phyloP scores from a whole-genome alignment of 2,329 filamentous ascomycete species.

The Kalmusia sp. region DNA sequence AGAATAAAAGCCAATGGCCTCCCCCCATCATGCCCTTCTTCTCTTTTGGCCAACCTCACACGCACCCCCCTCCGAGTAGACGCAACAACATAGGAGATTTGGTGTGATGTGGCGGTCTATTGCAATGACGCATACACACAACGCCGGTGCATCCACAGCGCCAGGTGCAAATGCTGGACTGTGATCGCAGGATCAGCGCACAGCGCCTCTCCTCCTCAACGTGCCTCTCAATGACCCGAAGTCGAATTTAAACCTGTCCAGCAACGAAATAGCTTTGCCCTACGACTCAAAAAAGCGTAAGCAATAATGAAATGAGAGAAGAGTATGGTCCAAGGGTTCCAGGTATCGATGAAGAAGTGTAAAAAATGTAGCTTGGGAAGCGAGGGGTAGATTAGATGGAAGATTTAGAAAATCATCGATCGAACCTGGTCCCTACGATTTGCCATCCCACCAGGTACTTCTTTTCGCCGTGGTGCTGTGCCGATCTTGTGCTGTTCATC shows the following conservation, averaged over 20 bases:
- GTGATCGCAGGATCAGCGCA: slow-evolving; percentile 13
- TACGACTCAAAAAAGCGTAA: slow-evolving; percentile 37
- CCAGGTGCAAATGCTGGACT: background rate
- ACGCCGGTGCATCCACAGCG: background rate
- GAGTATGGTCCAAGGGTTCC: slow-evolving; percentile 14
- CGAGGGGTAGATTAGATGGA: slow-evolving; percentile 5
- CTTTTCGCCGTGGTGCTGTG: slow-evolving; percentile 18
- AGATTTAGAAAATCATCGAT: slow-evolving; percentile 50
- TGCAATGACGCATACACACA: slow-evolving; percentile 1
- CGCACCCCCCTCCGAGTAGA: background rate
- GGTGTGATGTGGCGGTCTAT: background rate
- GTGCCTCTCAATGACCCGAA: slow-evolving; percentile 21
- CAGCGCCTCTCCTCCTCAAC: slow-evolving; percentile 22
- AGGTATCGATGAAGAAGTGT: slow-evolving; percentile 33
- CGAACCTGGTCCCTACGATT: slow-evolving; percentile 48
- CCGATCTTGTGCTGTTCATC: slow-evolving; percentile 26
- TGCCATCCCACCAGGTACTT: slow-evolving; percentile 15
- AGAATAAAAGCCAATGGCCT: slow-evolving; percentile 9
- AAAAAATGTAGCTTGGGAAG: slow-evolving; percentile 17
- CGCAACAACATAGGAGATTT: slow-evolving; percentile 6
- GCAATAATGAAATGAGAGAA: slow-evolving; percentile 25
- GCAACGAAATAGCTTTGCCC: slow-evolving; percentile 21
- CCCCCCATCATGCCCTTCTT: background rate
- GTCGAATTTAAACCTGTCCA: slow-evolving; percentile 29
- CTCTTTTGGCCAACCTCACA: background rate